These are phyloP conservation scores for Helenozyma rhizophorensis DNA, from an alignment of 805 yeast species.

Conservation along the genomic window DNA sequence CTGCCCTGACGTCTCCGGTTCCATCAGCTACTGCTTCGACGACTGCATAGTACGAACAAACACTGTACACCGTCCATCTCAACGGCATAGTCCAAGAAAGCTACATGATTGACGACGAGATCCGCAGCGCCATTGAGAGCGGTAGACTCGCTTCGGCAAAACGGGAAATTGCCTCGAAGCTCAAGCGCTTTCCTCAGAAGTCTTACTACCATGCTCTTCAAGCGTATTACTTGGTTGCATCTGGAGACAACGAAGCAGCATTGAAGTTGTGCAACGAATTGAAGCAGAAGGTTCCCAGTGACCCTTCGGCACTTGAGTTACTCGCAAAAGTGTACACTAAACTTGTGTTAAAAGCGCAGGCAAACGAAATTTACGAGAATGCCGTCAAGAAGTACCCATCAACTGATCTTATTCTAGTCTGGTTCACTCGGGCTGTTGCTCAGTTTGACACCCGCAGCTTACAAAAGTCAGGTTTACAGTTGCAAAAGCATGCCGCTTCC, in stretches of 20 bases:
- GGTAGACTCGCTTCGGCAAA: conserved; percentile 55
- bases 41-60: no score
- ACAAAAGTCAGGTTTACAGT: conserved; percentile 46
- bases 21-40: no score
- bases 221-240: conserved; percentile 28
- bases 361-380: conserved; percentile 49
- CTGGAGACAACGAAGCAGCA: conserved; percentile 32
- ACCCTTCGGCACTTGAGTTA: conserved; percentile 47
- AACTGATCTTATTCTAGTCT: conserved; percentile 41
- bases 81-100: no score
- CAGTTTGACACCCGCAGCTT: conserved; percentile 45
- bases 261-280: conserved; percentile 24
- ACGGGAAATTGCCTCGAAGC: conserved; percentile 42
- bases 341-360: conserved; percentile 29
- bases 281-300: conserved; percentile 44
- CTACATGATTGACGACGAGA: conserved; percentile 22
- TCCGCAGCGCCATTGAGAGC: conserved; percentile 42
- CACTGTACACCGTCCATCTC: no score
- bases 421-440: conserved; percentile 55
- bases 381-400: conserved; percentile 56
- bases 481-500: conserved; percentile 8
- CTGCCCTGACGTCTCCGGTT: no score
- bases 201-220: conserved; percentile 49
- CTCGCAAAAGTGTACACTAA: conserved; percentile 42
- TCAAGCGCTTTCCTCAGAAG: conserved; percentile 53